Evolutionary conservation across 768 basidiomycete species (phyloP), one percentile per base, ranked within the genome.

Genomic region (Calocera viscosa): DNA sequence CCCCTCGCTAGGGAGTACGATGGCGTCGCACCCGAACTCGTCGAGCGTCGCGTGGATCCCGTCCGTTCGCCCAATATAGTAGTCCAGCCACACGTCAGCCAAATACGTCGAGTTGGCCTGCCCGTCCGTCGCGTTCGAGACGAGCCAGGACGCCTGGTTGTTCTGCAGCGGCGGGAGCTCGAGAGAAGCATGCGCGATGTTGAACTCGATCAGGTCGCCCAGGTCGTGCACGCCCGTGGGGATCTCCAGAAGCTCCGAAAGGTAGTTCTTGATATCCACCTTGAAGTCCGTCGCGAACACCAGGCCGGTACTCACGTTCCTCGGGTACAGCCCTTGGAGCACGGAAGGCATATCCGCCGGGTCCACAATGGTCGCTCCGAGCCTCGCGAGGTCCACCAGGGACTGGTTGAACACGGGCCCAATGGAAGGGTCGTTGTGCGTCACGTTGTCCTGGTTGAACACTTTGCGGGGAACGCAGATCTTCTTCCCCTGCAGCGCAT

Each of bases 131-230:
- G 7, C 84, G 72, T 38, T 85, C 76, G 8, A 85, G 71, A 0
- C 83, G 84, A 67, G 85, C 81, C 0, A 85, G 76, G 1, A 78
- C 74, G 66, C 79, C 77, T 64, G 75, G 70, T 65, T 81, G 74
- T 30, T 86, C 73, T 2, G 77, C 77, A 1, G 80, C 82, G 66
- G 85, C 84, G 30, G 86, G 53, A 60, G 53, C 53, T 60, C 53
- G 14, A 83, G 76, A 3, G 77, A 74, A 7, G 81, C 78, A 68
- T 88, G 79, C 17, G 78, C 78, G 32, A 79, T 75, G 70, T 88
- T 80, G 74, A 86, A 87, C 24, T 73, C 74, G 43, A 87, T 86
- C 67, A 87, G 69, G 68, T 86, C 83, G 1, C 80, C 82, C 1
- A 87, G 78, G 40, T 60, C 43, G 35, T 38, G 35, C 14, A 38